These are phyloP conservation scores for Comarum palustre DNA, from an alignment of 306 rosid species.

Conservation along the genomic window DNA sequence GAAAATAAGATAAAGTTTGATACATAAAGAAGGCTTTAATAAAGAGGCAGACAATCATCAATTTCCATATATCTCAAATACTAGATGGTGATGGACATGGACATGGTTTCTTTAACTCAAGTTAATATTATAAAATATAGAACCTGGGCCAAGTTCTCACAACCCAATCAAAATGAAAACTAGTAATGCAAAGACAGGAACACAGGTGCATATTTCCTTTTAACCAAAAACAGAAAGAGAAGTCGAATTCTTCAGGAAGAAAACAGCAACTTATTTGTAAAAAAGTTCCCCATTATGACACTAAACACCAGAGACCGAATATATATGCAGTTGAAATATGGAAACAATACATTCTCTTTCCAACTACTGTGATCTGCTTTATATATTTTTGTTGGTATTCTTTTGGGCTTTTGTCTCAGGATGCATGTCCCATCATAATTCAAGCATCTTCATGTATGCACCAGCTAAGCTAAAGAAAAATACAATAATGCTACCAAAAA, in stretches of 20 bases:
- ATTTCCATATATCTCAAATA: slow-evolving; percentile 38
- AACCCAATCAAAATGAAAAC: not conserved
- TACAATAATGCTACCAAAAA: not conserved
- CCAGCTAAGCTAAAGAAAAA: not conserved
- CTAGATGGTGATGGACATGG: not conserved
- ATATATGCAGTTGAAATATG: slow-evolving; percentile 11
- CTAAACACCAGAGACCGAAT: slow-evolving; percentile 15
- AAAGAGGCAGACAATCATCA: slow-evolving; percentile 52
- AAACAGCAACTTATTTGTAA: not conserved
- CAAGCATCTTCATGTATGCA: not conserved
- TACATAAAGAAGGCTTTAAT: slow-evolving; percentile 75
- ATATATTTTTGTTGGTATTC: slow-evolving; percentile 4
- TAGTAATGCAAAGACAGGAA: not conserved
- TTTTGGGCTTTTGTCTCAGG: not conserved
- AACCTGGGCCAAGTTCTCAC: slow-evolving; percentile 2
- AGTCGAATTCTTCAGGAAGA: not conserved
- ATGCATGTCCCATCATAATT: slow-evolving; percentile 12
- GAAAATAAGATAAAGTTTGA: slow-evolving; percentile 90
- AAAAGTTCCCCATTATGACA: slow-evolving; percentile 10
- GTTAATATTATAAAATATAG: not conserved
- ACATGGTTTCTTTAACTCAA: slow-evolving; percentile 7
- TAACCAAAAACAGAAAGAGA: slow-evolving; percentile 10
- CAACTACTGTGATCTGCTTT: not conserved
- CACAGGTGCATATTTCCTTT: not conserved
- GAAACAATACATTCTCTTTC: slow-evolving; percentile 19